A percentile compares a stretch with the other conserved stretches of the same genome.
Evolutionary conservation across 1,284 basidiomycete genomes (phyloP).

Genomic region (Sporisorium reilianum): DNA sequence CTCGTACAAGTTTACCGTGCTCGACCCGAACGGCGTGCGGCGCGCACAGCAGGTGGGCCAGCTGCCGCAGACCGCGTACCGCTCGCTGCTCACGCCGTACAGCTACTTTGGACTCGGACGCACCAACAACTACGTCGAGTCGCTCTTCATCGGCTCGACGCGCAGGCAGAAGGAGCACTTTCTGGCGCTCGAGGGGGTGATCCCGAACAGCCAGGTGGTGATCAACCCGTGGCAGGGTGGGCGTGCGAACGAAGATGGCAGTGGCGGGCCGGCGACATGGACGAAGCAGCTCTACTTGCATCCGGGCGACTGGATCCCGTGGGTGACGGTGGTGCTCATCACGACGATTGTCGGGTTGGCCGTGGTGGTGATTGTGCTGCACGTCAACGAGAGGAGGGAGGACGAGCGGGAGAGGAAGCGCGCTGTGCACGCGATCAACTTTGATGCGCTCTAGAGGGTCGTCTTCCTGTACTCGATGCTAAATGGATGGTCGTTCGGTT

Average conservation of each 20-base stretch:
- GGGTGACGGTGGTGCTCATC: constrained; percentile 89
- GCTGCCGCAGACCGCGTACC: constrained; percentile 90
- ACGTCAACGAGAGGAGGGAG: constrained; percentile 91
- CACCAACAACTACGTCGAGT: constrained; percentile 99
- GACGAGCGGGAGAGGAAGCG: constrained; percentile 89
- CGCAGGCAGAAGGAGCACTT: constrained; percentile 77
- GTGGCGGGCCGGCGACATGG: constrained; percentile 74
- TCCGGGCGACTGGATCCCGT: constrained; percentile 97
- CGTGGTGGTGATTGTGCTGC: constrained; percentile 85
- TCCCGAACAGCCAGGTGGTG: constrained; percentile 97
- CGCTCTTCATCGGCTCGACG: constrained; percentile 67
- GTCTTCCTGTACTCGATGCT: no score
- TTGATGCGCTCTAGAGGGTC: constrained; percentile 83
- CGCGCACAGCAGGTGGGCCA: constrained; percentile 94
- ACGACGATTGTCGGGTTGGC: constrained; percentile 81
- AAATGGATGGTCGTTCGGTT: constrained; percentile 1
- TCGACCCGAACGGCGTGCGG: constrained; percentile 89
- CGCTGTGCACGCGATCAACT: constrained; percentile 93
- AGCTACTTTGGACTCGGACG: constrained; percentile 96
- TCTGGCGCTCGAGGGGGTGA: constrained; percentile 93
- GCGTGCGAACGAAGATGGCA: constrained; percentile 16
- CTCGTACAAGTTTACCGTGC: constrained; percentile 95
- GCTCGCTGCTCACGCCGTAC: constrained; percentile 88
- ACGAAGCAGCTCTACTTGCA: constrained; percentile 88
- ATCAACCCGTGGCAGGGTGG: constrained; percentile 80